A percentile compares a stretch with the other conserved stretches of the same genome.
Evolutionary conservation across 225 moss, liverwort and hornwort species (phyloP).

Genomic region (Polytrichum commune): DNA sequence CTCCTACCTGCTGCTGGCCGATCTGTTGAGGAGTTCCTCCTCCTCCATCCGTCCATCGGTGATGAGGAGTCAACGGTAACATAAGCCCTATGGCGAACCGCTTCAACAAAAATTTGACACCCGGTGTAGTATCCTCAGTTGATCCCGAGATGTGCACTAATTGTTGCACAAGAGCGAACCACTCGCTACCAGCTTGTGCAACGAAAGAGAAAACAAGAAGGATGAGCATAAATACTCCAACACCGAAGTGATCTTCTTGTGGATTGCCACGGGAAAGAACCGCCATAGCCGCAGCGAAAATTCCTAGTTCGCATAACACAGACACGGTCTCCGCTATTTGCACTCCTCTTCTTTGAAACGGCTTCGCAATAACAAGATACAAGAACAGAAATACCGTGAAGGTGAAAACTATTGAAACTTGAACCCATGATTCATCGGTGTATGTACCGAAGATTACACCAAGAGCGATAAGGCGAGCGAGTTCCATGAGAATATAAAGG

Average conservation of each 20-base stretch:
- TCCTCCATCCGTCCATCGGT: conserved; percentile 42
- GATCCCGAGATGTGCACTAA: conserved; percentile 58
- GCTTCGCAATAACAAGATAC: conserved; percentile 58
- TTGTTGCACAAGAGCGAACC: conserved; percentile 89
- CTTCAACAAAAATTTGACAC: conserved; percentile 31
- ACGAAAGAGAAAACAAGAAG: conserved; percentile 77
- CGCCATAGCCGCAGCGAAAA: conserved; percentile 63
- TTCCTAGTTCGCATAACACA: conserved; percentile 73
- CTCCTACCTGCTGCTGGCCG: too few relatives aligned
- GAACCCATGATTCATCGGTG: conserved; percentile 72
- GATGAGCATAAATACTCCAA: conserved; percentile 58
- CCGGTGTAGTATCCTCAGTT: conserved; percentile 56
- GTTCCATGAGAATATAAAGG: conserved; percentile 62
- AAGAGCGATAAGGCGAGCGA: conserved; percentile 58
- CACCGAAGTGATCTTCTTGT: conserved; percentile 44
- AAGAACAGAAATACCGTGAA: conserved; percentile 59
- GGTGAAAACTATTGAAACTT: conserved; percentile 60
- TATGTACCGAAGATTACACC: conserved; percentile 83
- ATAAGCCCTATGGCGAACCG: conserved; percentile 56
- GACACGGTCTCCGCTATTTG: conserved; percentile 85
- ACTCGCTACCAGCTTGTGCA: conserved; percentile 79
- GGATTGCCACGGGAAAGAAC: conserved; percentile 54
- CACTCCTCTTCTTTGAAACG: conserved; percentile 78
- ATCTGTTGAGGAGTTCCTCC: too few relatives aligned
- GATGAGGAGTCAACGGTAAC: conserved; percentile 65